Evolutionary conservation across 2,329 filamentous ascomycete genomes (phyloP), one percentile per base, ranked within the genome.

Genomic region (Scopulariopsis brevicaulis): DNA sequence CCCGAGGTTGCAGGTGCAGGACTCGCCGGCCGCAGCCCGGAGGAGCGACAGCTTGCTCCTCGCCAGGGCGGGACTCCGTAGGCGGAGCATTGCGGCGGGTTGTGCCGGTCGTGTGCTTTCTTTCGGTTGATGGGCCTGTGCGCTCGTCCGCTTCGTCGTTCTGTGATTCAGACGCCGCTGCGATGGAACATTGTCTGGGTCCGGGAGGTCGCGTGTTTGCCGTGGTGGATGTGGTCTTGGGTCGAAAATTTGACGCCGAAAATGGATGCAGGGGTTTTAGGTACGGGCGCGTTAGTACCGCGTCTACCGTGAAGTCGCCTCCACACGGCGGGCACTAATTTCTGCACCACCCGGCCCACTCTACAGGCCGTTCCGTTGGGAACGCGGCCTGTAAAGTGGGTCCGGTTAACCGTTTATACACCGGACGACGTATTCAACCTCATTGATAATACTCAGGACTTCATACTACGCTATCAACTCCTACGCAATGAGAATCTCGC

Each of bases 81-180:
- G 55, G 48, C 55, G 55, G 20, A 57, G 55, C 55, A 57, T 57
- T 28, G 34, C 51, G 25, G 24, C 24, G 46, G 22, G 46, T 50
- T 24, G 46, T 50, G 46, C n/a, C 11, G 3, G 8, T 22, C n/a
- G 24, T 20, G 46, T 50, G 46, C 2, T 12, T 50, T 50, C 22
- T 50, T 11, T 11, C 22, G 20, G 20, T 6, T 50, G 3, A 24
- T 50, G 46, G 3, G 46, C 12, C n/a, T 24, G 22, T n/a, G 46
- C 22, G 46, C 46, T 24, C 46, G 11, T 50, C 4, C 20, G 12
- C 46, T 24, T 22, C 46, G 46, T 50, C 46, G 28, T 32, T 14
- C n/a, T n/a, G 46, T 20, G n/a, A 14, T 24, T 50, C 46, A 48
- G 46, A 22, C 20, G 20, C 10, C 22, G 18, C 22, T 4, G 46